Conservation (phyloP, 2,329 filamentous ascomycete species). For the Colletotrichum tanaceti region DNA sequence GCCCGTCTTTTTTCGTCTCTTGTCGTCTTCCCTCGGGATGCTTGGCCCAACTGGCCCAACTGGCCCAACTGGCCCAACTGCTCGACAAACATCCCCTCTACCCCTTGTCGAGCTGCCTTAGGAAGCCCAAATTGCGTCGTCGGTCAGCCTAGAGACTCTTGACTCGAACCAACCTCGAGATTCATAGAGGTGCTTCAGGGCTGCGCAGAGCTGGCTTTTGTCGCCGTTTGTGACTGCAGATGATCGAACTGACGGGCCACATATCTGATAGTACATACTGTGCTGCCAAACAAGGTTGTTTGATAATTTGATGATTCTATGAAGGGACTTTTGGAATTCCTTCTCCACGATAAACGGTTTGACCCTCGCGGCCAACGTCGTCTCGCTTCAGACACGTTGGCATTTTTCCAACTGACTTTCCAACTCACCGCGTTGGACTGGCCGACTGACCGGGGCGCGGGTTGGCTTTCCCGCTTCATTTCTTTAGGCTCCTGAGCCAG, state of each 20-base stretch:
- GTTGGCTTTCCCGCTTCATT: constrained; percentile 37
- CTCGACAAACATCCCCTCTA: constrained; percentile 7
- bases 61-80: background rate
- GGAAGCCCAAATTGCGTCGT: constrained; percentile 28
- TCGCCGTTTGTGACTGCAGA: constrained; percentile 6
- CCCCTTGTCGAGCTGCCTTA: constrained; percentile 32
- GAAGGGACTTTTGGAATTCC: background rate
- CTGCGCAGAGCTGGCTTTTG: background rate
- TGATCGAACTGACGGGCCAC: background rate
- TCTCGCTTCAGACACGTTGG: background rate
- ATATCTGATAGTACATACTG: background rate
- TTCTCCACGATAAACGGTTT: background rate
- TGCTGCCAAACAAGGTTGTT: too few relatives aligned
- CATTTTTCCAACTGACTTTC: constrained; percentile 12
- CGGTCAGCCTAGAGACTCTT: constrained; percentile 21
- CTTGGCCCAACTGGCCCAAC: background rate
- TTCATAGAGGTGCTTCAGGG: constrained; percentile 5
- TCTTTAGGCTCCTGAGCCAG: constrained; percentile 39
- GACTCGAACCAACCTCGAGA: constrained; percentile 26
- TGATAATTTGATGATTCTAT: too few relatives aligned
- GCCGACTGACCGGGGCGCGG: constrained; percentile 28
- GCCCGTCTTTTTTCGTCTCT: constrained; percentile 24
- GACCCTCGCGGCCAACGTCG: background rate
- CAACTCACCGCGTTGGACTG: constrained; percentile 23
- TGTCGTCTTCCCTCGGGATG: constrained; percentile 7